Evolutionary conservation across 2,329 filamentous ascomycete genomes (phyloP), one percentile per base, ranked within the genome.

Genomic region (Mariannaea sp.): DNA sequence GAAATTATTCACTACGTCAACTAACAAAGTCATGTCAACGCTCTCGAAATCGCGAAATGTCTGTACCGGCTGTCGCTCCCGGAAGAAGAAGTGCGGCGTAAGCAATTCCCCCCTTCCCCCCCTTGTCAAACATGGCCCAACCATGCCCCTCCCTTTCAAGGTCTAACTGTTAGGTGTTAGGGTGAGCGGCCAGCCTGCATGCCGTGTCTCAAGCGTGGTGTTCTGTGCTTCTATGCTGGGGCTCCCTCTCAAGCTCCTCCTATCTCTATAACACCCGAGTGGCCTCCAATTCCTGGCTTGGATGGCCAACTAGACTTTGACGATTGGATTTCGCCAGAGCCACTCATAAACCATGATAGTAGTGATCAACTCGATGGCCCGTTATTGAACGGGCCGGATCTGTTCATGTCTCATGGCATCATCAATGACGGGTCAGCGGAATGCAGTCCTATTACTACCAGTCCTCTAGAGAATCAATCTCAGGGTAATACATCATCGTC

Each of bases 81-180:
- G 65, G 14, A 67, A 67, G 46, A 66, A 65, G 48, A 66, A 58
- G 43, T 67, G 65, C 42, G 55, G 62, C 51, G 65, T 65, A 44
- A 53, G 57, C n/a, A 9, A n/a, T 19, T 16, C 8, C 5, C 20
- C 5, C n/a, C n/a, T n/a, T n/a, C n/a, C n/a, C n/a, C n/a, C n/a
- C n/a, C n/a, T n/a, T n/a, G n/a, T n/a, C n/a, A n/a, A n/a, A n/a
- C n/a, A n/a, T n/a, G n/a, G n/a, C n/a, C n/a, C n/a, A n/a, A n/a
- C n/a, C n/a, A n/a, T n/a, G n/a, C n/a, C n/a, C n/a, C n/a, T n/a
- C n/a, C n/a, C n/a, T n/a, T n/a, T n/a, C n/a, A n/a, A n/a, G n/a
- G n/a, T n/a, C n/a, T n/a, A n/a, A n/a, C n/a, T n/a, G n/a, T n/a
- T n/a, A n/a, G n/a, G n/a, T n/a, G 14, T 20, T 32, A 65, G 60